Evolutionary conservation across 352 stramenopile genomes (phyloP), one percentile per base, ranked within the genome.

Genomic region (Thraustochytrium sp.): DNA sequence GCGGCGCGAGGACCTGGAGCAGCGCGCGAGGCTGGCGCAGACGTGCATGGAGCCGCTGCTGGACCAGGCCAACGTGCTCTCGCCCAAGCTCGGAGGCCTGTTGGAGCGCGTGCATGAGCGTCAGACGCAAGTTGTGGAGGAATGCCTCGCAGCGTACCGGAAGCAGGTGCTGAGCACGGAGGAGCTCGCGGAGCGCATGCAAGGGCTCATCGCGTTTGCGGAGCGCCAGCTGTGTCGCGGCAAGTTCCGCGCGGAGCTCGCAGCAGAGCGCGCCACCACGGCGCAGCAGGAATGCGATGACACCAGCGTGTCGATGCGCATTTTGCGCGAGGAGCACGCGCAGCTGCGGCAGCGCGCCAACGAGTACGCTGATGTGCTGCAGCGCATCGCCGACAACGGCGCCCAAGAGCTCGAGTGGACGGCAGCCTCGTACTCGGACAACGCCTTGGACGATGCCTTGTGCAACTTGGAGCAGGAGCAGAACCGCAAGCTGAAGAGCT

Each of bases 331-430:
- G 34, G 68, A 80, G 38, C 68, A 80, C 31, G 31, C 34, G 31
- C 68, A 80, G 26, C 23, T 63, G 18, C 68, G 68, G 13, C 18
- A 80, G 38, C 31, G 26, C 5, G 48, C 53, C 13, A 55, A 42
- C 31, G 68, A 80, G 8, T 63, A 49, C 29, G 44, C 31, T 0
- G 26, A 9, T 26, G 9, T 80, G 1, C n/a, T 80, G 18, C 31
- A 61, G 1, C 21, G 34, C 9, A 44, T 80, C 42, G 46, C 23
- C 23, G 68, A 80, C 13, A 72, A 29, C 21, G 26, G 34, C 18
- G 68, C 31, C 9, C 26, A 61, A 31, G 68, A 80, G 23, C 26
- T 80, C 44, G 34, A 80, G 51, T 80, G 68, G 68, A 80, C 44
- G 44, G 31, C 46, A 5, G 53, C 31, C 2, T 21, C 31, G 8